These are phyloP conservation scores for Trametes cingulata DNA, from an alignment of 768 basidiomycete species.

Conservation along the genomic window DNA sequence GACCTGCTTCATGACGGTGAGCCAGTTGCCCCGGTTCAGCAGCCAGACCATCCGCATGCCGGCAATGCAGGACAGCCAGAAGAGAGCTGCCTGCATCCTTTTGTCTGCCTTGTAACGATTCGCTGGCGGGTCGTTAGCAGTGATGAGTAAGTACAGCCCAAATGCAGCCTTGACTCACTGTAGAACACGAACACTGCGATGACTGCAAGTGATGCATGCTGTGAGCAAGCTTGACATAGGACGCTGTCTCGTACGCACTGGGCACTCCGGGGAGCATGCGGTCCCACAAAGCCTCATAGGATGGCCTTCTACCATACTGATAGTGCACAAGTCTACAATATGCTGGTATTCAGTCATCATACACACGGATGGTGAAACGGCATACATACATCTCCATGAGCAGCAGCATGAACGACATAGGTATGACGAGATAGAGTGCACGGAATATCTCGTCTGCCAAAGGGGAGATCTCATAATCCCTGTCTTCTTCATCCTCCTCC, in stretches of 20 bases:
- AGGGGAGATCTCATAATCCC: conserved; percentile 41
- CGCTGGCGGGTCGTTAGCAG: conserved; percentile 42
- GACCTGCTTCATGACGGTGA: conserved; percentile 76
- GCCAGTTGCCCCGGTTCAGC: conserved; percentile 69
- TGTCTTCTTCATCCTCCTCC: neutral
- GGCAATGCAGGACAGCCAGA: conserved; percentile 54
- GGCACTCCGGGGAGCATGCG: conserved; percentile 68
- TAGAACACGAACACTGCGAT: conserved; percentile 76
- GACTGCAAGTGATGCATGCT: conserved; percentile 43
- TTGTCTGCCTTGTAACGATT: conserved; percentile 61
- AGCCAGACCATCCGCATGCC: conserved; percentile 73
- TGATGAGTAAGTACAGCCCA: neutral
- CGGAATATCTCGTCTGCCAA: conserved; percentile 72
- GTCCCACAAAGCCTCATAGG: conserved; percentile 48
- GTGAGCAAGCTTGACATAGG: neutral
- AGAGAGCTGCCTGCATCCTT: conserved; percentile 56
- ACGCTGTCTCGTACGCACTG: conserved; percentile 48
- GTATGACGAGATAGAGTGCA: conserved; percentile 63
- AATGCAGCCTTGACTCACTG: conserved; percentile 44
- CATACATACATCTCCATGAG: conserved; percentile 84
- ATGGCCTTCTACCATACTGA: conserved; percentile 69
- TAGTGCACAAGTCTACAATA: conserved; percentile 65
- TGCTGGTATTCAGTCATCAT: neutral
- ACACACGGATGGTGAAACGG: too few species aligned
- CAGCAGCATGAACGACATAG: conserved; percentile 71